A percentile compares a stretch with the other conserved stretches of the same genome.
These are phyloP conservation scores for Rugonectria rugulosa DNA, from an alignment of 2,329 filamentous ascomycete species.

Conservation along the genomic window DNA sequence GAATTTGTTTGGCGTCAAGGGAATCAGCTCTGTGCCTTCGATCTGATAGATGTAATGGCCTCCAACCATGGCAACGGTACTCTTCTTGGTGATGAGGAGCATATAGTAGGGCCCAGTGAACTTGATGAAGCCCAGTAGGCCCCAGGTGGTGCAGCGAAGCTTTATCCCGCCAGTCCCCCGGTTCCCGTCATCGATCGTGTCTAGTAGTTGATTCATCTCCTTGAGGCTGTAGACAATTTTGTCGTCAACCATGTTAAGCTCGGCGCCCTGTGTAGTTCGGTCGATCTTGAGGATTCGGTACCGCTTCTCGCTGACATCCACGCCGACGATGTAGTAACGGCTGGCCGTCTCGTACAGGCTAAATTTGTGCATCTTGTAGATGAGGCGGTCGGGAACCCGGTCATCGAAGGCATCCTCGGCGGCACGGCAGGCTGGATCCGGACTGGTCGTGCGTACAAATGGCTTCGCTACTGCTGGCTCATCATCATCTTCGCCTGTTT, in stretches of 20 bases:
- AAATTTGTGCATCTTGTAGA: constrained; percentile 89
- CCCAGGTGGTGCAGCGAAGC: constrained; percentile 90
- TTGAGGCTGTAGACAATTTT: constrained; percentile 92
- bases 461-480: constrained; percentile 65
- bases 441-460: constrained; percentile 64
- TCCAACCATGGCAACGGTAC: constrained; percentile 93
- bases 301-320: constrained; percentile 85
- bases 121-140: constrained; percentile 90
- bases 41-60: constrained; percentile 97
- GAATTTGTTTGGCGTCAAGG: constrained; percentile 78
- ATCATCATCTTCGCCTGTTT: constrained; percentile 57
- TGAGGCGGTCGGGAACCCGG: constrained; percentile 46
- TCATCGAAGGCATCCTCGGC: constrained; percentile 43
- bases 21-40: constrained; percentile 90
- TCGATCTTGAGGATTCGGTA: constrained; percentile 97
- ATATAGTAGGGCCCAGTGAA: constrained; percentile 98
- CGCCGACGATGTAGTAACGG: constrained; percentile 92
- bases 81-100: constrained; percentile 94
- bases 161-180: constrained; percentile 89
- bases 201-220: constrained; percentile 92
- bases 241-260: constrained; percentile 88
- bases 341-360: constrained; percentile 96
- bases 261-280: constrained; percentile 77
- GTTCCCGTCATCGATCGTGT: constrained; percentile 95
- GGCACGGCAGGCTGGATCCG: constrained; percentile 48